Base-by-base conservation (phyloP, 495 filamentous ascomycete genomes). In the Rostrohypoxylon terebratum region DNA sequence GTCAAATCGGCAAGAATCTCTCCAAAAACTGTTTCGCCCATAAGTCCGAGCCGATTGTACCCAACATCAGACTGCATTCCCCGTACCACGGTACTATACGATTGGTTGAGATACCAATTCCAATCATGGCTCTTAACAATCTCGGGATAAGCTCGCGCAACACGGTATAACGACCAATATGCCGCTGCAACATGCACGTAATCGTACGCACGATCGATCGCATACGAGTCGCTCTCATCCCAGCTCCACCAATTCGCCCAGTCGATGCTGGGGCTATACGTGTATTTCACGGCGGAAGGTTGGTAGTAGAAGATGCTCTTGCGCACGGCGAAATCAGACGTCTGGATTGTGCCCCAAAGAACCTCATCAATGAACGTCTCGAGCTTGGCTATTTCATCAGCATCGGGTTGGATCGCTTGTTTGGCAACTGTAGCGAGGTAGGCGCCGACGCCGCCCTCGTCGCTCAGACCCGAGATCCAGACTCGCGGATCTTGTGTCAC, bases 231-330 rank as follows among this genome's bases (percentile, higher is more conserved):
- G 4, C 71, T 59, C 42, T 79, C 75, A 58, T 83, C 80, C 86
- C 84, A 87, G 0, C 80, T 79, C 7, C 63, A 71, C 78, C 78
- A 80, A 21, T 77, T 78, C 4, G 68, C 65, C 83, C 83, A 87
- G 58, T 83, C 59, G 20, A 83, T 73, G 14, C 64, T 71, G 0
- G 74, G 36, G 51, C 77, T 67, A 55, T 86, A 86, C 1, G 62
- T 48, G 59, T 82, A 87, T 4, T 66, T 64, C 0, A 81, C 79
- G 0, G 64, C 62, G 8, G 70, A 65, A 0, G 81, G 83, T 9
- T 86, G 73, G 72, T 87, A 86, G 72, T 79, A 87, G 74, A 88
- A 87, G 16, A 86, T 66, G 61, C 83, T 85, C 71, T 86, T 86
- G 4, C 80, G 77, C 11, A 87, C 84, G 2, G 72, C 73, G 53